These are phyloP conservation scores for Wickerhamiella domercqiae DNA, from an alignment of 805 yeast species.

Conservation along the genomic window DNA sequence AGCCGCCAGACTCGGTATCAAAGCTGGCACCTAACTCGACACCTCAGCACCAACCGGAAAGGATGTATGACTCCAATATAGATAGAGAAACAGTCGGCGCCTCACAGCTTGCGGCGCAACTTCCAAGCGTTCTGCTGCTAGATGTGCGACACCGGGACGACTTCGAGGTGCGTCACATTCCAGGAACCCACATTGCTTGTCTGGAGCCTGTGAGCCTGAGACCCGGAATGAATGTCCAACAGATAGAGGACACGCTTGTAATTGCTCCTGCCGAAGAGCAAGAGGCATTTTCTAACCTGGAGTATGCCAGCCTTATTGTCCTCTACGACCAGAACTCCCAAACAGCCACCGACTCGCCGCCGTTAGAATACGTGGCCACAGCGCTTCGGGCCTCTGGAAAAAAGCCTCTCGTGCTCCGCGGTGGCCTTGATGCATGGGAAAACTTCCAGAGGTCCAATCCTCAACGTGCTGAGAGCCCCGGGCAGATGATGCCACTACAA, in stretches of 20 bases:
- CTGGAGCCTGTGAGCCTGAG: constrained; percentile 57
- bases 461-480: background rate
- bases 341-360: constrained; percentile 12
- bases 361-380: constrained; percentile 27
- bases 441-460: background rate
- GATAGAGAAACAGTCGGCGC: background rate
- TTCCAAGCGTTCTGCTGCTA: constrained; percentile 32
- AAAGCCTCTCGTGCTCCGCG: constrained; percentile 32
- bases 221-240: constrained; percentile 39
- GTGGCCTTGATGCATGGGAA: constrained; percentile 40
- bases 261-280: constrained; percentile 44
- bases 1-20: background rate
- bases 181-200: constrained; percentile 43
- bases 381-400: constrained; percentile 26
- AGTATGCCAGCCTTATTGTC: constrained; percentile 46
- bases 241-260: constrained; percentile 47
- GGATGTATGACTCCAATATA: background rate
- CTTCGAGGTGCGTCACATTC: constrained; percentile 49
- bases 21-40: background rate
- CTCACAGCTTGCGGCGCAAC: background rate
- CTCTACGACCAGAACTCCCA: constrained; percentile 37
- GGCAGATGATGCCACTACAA: background rate
- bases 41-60: background rate
- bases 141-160: constrained; percentile 54
- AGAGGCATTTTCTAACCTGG: constrained; percentile 36